A percentile compares a stretch with the other conserved stretches of the same genome.
These are phyloP conservation scores for Teratosphaeriaceae sp. DNA, from an alignment of 2,329 filamentous ascomycete species.

Conservation along the genomic window DNA sequence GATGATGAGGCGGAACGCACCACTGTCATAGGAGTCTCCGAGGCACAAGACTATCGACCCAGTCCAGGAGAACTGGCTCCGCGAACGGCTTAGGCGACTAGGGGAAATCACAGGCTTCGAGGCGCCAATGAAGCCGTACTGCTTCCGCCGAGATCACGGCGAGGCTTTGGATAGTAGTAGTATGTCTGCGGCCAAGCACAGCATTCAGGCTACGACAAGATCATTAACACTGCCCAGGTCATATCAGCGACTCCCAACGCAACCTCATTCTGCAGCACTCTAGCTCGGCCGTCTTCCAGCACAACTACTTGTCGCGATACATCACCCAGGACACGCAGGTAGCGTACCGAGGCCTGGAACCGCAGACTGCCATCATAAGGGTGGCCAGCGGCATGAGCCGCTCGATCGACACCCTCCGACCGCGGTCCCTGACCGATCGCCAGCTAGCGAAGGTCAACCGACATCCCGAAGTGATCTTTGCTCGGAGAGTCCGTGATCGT, in stretches of 20 bases:
- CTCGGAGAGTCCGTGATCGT: slow-evolving; percentile 1
- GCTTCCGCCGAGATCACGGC: slow-evolving; percentile 8
- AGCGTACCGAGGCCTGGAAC: slow-evolving; percentile 8
- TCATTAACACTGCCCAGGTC: background rate
- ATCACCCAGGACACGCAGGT: slow-evolving; percentile 14
- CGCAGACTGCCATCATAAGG: slow-evolving; percentile 6
- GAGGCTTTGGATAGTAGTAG: slow-evolving; percentile 14
- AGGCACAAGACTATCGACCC: slow-evolving; percentile 1
- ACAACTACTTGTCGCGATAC: slow-evolving; percentile 14
- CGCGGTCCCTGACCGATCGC: slow-evolving; percentile 1
- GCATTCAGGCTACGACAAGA: background rate
- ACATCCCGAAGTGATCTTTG: slow-evolving; percentile 1
- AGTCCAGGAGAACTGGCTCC: slow-evolving; percentile 9
- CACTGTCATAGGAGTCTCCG: background rate
- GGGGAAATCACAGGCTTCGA: slow-evolving; percentile 10
- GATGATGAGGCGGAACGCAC: slow-evolving; percentile 1
- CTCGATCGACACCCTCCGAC: slow-evolving; percentile 4
- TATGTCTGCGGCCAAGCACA: slow-evolving; percentile 1
- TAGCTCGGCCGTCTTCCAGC: slow-evolving; percentile 11
- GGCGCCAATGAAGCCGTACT: slow-evolving; percentile 8
- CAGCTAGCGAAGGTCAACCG: slow-evolving; percentile 4
- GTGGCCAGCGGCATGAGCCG: slow-evolving; percentile 5
- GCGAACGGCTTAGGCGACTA: slow-evolving; percentile 1
- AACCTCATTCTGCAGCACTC: slow-evolving; percentile 15
- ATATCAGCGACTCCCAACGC: slow-evolving; percentile 8